Evolutionary conservation across 2,329 filamentous ascomycete species (phyloP).

Genomic region (Penicillium olsonii): DNA sequence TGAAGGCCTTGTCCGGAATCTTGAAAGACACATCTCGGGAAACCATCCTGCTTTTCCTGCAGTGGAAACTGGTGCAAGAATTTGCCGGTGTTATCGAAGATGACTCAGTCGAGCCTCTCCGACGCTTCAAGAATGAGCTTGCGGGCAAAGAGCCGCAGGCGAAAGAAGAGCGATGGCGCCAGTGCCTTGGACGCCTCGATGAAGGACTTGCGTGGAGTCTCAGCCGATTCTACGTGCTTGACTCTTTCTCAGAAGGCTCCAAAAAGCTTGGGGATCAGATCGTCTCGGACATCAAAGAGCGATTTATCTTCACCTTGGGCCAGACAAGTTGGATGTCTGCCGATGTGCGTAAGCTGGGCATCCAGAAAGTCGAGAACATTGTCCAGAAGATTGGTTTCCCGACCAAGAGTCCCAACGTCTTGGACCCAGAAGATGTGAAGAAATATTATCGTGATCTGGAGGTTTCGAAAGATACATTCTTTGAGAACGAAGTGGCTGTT

Average conservation of each 20-base stretch:
- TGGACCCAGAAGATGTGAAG: constrained; percentile 57
- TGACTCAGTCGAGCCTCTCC: constrained; percentile 60
- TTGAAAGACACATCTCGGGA: constrained; percentile 57
- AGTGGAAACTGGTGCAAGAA: constrained; percentile 63
- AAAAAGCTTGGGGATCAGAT: constrained; percentile 69
- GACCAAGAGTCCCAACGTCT: constrained; percentile 62
- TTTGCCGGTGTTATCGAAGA: constrained; percentile 59
- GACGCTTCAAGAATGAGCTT: constrained; percentile 61
- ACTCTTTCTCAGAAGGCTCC: constrained; percentile 66
- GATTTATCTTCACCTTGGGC: constrained; percentile 64
- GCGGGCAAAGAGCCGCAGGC: constrained; percentile 64
- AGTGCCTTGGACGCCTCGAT: constrained; percentile 62
- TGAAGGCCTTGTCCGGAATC: constrained; percentile 59
- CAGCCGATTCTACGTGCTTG: constrained; percentile 70
- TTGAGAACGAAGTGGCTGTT: constrained; percentile 58
- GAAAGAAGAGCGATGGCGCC: constrained; percentile 66
- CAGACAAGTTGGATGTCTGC: constrained; percentile 66
- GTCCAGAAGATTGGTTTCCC: constrained; percentile 70
- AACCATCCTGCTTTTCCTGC: constrained; percentile 62
- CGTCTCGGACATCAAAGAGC: constrained; percentile 68
- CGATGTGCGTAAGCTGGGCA: constrained; percentile 60
- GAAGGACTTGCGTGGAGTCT: constrained; percentile 66
- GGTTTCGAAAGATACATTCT: constrained; percentile 55
- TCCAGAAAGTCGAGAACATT: constrained; percentile 67
- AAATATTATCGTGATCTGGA: constrained; percentile 59